phyloP scores from a whole-genome alignment of 1,284 basidiomycete genomes.

The Ustilago sp. region DNA sequence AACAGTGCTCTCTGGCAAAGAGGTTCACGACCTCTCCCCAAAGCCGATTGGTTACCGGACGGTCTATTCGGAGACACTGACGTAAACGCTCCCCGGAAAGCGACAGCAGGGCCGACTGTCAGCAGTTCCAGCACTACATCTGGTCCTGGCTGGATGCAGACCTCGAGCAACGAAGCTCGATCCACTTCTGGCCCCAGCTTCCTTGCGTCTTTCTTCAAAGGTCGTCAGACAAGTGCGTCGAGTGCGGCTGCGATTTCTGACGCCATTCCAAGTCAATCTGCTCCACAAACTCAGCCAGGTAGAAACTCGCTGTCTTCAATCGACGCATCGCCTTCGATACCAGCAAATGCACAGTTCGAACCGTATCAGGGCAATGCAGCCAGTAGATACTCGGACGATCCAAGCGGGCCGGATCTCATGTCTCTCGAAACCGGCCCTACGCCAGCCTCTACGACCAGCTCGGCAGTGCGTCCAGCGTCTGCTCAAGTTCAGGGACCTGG shows the following conservation, averaged over 20 bases:
- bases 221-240: constrained; percentile 27
- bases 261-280: neutral
- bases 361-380: constrained; percentile 26
- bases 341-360: constrained; percentile 17
- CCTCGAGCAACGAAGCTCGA: constrained; percentile 33
- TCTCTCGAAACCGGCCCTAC: constrained; percentile 24
- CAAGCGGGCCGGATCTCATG: constrained; percentile 44
- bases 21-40: constrained; percentile 19
- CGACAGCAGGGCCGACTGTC: neutral
- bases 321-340: constrained; percentile 9
- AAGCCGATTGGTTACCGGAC: constrained; percentile 36
- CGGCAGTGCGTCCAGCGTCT: neutral
- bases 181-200: constrained; percentile 32
- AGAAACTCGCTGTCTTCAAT: constrained; percentile 16
- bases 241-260: neutral
- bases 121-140: constrained; percentile 11
- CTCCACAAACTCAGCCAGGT: constrained; percentile 5
- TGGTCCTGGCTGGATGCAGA: constrained; percentile 47
- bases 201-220: constrained; percentile 40
- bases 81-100: constrained; percentile 2
- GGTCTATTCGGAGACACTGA: constrained; percentile 12
- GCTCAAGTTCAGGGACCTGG: constrained; percentile 25
- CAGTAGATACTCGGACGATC: constrained; percentile 36
- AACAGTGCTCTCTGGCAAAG: constrained; percentile 28
- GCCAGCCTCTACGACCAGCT: neutral